Base-by-base conservation (phyloP, 257 asterid genomes). In the Solanum gandarillasii region DNA sequence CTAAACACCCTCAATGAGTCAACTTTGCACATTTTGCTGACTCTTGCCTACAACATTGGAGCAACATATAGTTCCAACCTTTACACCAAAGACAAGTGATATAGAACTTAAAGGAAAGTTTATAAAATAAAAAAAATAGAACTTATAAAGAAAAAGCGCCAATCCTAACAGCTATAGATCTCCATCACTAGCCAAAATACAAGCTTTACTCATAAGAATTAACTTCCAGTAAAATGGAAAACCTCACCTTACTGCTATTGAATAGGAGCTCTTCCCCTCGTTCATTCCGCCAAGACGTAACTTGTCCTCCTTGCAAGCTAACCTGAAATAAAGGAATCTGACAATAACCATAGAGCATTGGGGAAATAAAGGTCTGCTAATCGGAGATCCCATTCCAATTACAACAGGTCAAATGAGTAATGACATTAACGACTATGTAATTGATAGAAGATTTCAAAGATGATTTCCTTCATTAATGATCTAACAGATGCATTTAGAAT, bases 221-320 rank as follows among this genome's bases (percentile, higher is more conserved):
- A 20, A 55, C 43, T 5, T 21, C 36, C 25, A 65, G 58, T 46
- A 76, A 85, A 83, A 84, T n/a, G 62, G 73, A 85, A 87, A 83
- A 62, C 85, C 90, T 43, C 91, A 97, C 99, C 99, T 95, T 97
- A 88, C 96, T 94, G 89, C 96, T 95, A 87, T 97, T 94, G 92
- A 97, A 97, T 48, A 95, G 88, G 87, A 94, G 98, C 86, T 97
- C 99, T 91, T 97, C 98, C 41, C 99, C 99, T 72, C 94, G 93
- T 65, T 91, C 96, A 86, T 93, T 95, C 91, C 98, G 92, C 99
- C 99, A 97, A 0, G 99, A 97, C 88, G 94, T 90, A 85, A 97
- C 96, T 90, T 95, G 98, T 86, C 96, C 99, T 83, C 99, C 99
- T 12, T 93, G 93, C 93, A 97, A 88, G 91, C 98, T 95, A 52